phyloP scores from a whole-genome alignment of 768 basidiomycete genomes.

The Boletellus sp. region DNA sequence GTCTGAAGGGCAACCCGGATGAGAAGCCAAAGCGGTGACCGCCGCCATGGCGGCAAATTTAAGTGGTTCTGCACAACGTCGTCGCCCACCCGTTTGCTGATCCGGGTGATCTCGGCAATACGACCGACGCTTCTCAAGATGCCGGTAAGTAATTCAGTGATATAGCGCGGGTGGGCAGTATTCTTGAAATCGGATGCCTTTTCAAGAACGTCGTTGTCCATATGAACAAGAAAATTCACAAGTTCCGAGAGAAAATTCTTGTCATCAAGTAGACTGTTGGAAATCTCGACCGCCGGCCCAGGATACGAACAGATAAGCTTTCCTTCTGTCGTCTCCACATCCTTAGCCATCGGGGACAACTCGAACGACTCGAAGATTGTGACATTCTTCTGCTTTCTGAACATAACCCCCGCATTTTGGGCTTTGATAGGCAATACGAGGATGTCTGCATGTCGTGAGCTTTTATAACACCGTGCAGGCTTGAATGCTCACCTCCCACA shows the following conservation, averaged over 20 bases:
- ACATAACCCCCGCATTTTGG: constrained; percentile 47
- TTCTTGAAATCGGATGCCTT: constrained; percentile 21
- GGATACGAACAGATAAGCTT: constrained; percentile 45
- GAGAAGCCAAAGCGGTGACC: constrained; percentile 35
- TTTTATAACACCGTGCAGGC: neutral
- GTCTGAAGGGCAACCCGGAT: constrained; percentile 26
- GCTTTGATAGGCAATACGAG: constrained; percentile 37
- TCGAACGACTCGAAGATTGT: constrained; percentile 34
- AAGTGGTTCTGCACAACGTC: constrained; percentile 3
- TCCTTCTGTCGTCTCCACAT: constrained; percentile 35
- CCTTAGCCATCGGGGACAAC: constrained; percentile 32
- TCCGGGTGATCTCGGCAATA: constrained; percentile 2
- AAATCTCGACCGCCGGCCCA: constrained; percentile 39
- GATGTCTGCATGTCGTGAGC: constrained; percentile 28
- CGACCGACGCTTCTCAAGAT: constrained; percentile 37
- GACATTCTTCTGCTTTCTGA: constrained; percentile 24
- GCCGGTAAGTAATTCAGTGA: constrained; percentile 44
- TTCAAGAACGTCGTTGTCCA: constrained; percentile 31
- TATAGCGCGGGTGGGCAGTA: constrained; percentile 37
- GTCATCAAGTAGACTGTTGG: constrained; percentile 11
- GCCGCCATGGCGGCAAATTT: constrained; percentile 29
- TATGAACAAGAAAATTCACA: constrained; percentile 34
- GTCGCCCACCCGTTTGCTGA: neutral
- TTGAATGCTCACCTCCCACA: neutral
- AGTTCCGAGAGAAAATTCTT: constrained; percentile 34